Evolutionary conservation across 116 monocot species (phyloP), one percentile per base, ranked within the genome.

Genomic region (Iris pallida): DNA sequence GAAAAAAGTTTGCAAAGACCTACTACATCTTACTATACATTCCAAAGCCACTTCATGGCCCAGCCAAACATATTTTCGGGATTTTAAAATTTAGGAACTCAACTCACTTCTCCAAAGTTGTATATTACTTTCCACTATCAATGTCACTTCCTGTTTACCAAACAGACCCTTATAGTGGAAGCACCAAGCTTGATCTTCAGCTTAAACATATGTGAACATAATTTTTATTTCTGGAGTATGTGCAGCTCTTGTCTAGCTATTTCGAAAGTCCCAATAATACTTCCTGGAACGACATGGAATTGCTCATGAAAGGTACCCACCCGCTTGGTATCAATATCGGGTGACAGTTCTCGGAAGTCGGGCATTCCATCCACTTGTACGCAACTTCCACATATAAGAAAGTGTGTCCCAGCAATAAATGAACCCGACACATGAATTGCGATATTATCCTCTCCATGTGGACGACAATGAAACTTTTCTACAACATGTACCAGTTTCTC

Each of bases 401-500:
- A 85, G 19, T 98, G 97, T 54, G 65, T 80, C 10, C 97, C 97
- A 0, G 83, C 7, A 56, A 98, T 87, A 72, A 98, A 88, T 0
- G 87, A 90, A 67, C 97, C 97, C 3, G 90, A 88, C 4, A 81
- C 90, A 19, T 92, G 87, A 19, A 98, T 86, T 14, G 79, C 80
- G 7, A 98, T 15, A 7, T 83, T 88, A 44, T 76, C 78, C 1
- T 71, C 57, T 3, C 78, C 85, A 53, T 83, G 57, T 0, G 87
- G 48, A 12, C 90, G 85, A 15, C 92, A 98, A 8, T 90, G 92
- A 56, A 98, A 87, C 73, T 98, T 98, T 55, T 98, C 93, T 2
- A 92, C 89, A 15, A 98, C 85, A 62, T 98, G 97, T 12, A 98
- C 84, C 1, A 98, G 79, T 68, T 90, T 98, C 20, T 92, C 90